Percentiles rank a stretch among this genome's conserved stretches.
Evolutionary conservation across 78 protist genomes (phyloP).

Genomic region (Emiliania huxleyi): DNA sequence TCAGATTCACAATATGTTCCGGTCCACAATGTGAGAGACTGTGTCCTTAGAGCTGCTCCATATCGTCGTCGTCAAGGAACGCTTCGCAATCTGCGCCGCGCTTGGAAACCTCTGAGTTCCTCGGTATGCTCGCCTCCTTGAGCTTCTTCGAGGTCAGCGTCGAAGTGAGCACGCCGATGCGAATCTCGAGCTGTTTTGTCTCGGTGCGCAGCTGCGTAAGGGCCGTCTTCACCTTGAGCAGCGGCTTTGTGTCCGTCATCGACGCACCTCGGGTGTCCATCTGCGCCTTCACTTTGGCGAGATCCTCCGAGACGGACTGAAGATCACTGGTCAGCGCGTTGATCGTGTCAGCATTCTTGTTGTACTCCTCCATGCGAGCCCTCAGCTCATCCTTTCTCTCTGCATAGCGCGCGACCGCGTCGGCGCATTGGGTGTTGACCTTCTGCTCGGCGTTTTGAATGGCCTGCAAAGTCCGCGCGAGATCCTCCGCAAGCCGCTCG

Average conservation of each 20-base stretch:
- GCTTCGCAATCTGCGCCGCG: too few species aligned
- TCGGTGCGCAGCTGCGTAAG: neutral
- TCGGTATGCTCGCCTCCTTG: neutral
- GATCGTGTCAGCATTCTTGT: neutral
- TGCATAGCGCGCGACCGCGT: neutral
- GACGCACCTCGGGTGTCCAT: neutral
- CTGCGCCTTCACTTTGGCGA: neutral
- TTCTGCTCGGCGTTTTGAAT: neutral
- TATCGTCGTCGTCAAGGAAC: too few species aligned
- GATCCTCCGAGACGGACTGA: neutral
- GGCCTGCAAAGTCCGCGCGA: neutral
- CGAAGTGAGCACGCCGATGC: constrained; percentile 19
- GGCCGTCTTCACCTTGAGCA: neutral
- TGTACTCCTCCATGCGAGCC: neutral
- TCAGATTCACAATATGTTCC: too few species aligned
- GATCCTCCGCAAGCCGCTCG: neutral
- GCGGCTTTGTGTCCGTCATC: constrained; percentile 28
- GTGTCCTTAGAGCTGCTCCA: too few species aligned
- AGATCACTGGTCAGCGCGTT: neutral
- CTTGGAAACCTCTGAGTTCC: too few species aligned
- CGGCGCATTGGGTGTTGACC: neutral
- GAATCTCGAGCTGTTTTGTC: neutral
- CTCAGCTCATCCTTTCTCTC: neutral
- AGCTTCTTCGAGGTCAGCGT: neutral
- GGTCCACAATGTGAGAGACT: too few species aligned